Percentiles rank a stretch among this genome's conserved stretches.
Conservation (phyloP, 257 asterid species). For the Gentiana macrophylla region DNA sequence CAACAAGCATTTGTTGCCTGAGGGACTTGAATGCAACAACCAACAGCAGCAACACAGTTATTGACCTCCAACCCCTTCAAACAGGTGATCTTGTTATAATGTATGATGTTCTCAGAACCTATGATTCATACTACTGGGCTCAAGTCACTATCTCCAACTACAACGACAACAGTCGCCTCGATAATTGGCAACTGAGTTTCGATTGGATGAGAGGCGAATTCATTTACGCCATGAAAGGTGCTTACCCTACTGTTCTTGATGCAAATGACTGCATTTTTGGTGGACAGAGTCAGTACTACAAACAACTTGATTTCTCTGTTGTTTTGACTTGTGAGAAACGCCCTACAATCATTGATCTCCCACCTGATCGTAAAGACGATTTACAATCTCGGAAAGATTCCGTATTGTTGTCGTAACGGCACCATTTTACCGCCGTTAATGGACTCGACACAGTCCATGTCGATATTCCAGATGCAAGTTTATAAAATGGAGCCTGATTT, state of each 20-base stretch:
- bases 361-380: slow-evolving; percentile 41
- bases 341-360: slow-evolving; percentile 62
- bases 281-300: slow-evolving; percentile 30
- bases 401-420: slow-evolving; percentile 62
- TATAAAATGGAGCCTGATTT: slow-evolving; percentile 66
- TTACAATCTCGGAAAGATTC: slow-evolving; percentile 40
- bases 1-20: slow-evolving; percentile 35
- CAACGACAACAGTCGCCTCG: slow-evolving; percentile 40
- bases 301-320: slow-evolving; percentile 34
- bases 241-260: slow-evolving; percentile 39
- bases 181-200: slow-evolving; percentile 49
- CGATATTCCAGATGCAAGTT: slow-evolving; percentile 48
- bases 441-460: slow-evolving; percentile 37
- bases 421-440: slow-evolving; percentile 42
- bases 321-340: slow-evolving; percentile 35
- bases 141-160: slow-evolving; percentile 52
- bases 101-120: slow-evolving; percentile 44
- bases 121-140: slow-evolving; percentile 36
- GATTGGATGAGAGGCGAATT: slow-evolving; percentile 71
- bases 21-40: slow-evolving; percentile 19
- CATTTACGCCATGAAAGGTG: slow-evolving; percentile 53
- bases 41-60: slow-evolving; percentile 15
- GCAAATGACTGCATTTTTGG: slow-evolving; percentile 47
- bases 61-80: slow-evolving; percentile 21
- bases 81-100: slow-evolving; percentile 46